Percentiles rank a stretch among this genome's conserved stretches.
phyloP scores from a whole-genome alignment of 805 yeast species.

The Metschnikowia similis region DNA sequence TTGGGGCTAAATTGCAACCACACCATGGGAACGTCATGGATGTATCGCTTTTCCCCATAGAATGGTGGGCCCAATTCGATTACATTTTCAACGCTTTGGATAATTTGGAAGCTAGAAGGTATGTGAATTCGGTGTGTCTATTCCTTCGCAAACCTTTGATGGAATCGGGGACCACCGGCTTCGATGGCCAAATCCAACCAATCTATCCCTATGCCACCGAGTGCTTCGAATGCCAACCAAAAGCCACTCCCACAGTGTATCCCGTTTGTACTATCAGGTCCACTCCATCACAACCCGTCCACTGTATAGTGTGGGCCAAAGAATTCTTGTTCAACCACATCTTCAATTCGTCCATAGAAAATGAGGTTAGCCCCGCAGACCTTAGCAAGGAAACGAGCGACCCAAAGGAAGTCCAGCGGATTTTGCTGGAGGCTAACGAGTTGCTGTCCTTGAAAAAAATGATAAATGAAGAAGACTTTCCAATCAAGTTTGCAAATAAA shows the following conservation, averaged over 20 bases:
- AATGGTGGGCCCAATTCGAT: conserved; percentile 72
- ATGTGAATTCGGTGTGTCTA: conserved; percentile 80
- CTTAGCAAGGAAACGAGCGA: conserved; percentile 54
- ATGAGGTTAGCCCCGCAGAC: conserved; percentile 18
- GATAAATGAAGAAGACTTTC: conserved; percentile 18
- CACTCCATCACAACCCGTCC: conserved; percentile 94
- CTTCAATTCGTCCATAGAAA: conserved; percentile 49
- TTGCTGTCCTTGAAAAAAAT: conserved; percentile 35
- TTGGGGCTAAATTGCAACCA: conserved; percentile 59
- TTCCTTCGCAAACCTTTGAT: conserved; percentile 71
- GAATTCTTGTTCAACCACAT: conserved; percentile 80
- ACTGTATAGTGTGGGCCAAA: conserved; percentile 97
- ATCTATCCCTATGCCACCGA: conserved; percentile 78
- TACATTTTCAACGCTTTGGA: conserved; percentile 90
- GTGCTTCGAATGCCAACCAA: conserved; percentile 88
- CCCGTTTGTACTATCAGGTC: conserved; percentile 97
- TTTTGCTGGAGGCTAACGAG: conserved; percentile 66
- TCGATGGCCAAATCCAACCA: conserved; percentile 90
- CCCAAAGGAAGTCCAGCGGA: conserved; percentile 58
- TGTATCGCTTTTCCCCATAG: conserved; percentile 58
- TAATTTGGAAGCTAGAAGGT: conserved; percentile 85
- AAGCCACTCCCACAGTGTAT: conserved; percentile 83
- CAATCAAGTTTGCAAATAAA: conserved; percentile 48
- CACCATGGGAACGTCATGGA: conserved; percentile 89
- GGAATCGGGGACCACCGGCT: conserved; percentile 96